Evolutionary conservation across 1,284 basidiomycete genomes (phyloP).

Genomic region (Peniophora sp.): DNA sequence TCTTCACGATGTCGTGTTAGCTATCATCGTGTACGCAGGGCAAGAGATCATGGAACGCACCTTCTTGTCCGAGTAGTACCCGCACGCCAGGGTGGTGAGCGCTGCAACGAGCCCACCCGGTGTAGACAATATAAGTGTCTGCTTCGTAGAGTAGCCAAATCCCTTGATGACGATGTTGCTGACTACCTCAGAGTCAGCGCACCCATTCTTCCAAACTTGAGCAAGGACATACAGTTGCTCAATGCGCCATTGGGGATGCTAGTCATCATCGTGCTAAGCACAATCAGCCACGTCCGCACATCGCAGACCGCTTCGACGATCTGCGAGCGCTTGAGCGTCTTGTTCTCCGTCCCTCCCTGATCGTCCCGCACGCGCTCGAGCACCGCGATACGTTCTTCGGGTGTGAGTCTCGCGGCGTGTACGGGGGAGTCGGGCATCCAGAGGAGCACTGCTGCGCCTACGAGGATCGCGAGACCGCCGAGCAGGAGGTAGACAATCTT

Average conservation of each 20-base stretch:
- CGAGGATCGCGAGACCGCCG: conserved; percentile 51
- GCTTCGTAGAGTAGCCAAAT: conserved; percentile 65
- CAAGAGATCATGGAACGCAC: conserved; percentile 17
- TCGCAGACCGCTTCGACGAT: conserved; percentile 51
- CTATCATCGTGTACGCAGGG: not conserved
- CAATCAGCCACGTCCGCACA: conserved; percentile 56
- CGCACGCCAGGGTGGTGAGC: conserved; percentile 41
- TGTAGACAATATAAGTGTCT: conserved; percentile 54
- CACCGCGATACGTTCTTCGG: conserved; percentile 54
- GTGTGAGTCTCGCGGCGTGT: conserved; percentile 46
- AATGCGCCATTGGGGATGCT: conserved; percentile 60
- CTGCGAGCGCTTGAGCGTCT: conserved; percentile 52
- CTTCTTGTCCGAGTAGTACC: conserved; percentile 60
- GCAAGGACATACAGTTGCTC: conserved; percentile 45
- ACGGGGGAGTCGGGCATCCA: conserved; percentile 65
- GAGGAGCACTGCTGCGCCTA: conserved; percentile 48
- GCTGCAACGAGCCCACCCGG: conserved; percentile 49
- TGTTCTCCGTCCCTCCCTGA: conserved; percentile 57
- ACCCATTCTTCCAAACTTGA: not conserved
- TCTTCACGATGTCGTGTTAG: conserved; percentile 22
- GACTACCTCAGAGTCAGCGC: conserved; percentile 25
- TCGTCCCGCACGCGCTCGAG: conserved; percentile 64
- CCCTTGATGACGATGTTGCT: conserved; percentile 55
- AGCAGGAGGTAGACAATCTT: conserved; percentile 58
- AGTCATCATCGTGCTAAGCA: conserved; percentile 50